Base-by-base conservation (phyloP, 257 asterid genomes). In the Mentha longifolia region DNA sequence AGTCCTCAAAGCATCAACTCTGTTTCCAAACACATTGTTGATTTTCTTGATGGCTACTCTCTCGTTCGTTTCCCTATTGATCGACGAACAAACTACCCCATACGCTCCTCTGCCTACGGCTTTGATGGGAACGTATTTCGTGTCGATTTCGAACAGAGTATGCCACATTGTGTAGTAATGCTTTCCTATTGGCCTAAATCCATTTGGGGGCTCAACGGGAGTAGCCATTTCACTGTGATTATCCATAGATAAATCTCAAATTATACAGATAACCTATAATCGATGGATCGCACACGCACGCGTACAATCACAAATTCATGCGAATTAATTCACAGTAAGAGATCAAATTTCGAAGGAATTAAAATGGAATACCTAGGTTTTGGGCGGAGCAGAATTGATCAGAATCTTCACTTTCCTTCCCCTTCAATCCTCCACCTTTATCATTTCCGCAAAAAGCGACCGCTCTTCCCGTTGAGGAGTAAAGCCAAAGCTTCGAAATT, bases 81-180 rank as follows among this genome's bases (percentile, higher is more conserved):
- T 41, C 25, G 86, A 78, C 6, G 86, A 81, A 35, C 83, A 81
- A n/a, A 81, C 86, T 2, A 81, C 79, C 19, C 83, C 86, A 20
- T 81, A 81, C 1, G 83, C 79, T 4, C 86, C 86, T 25, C 81
- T 78, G 30, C 86, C 86, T 37, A 81, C 60, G 28, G 81, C 77
- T 78, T 69, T 81, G 50, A 81, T 76, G 42, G 86, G 81, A 6
- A 81, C 20, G 13, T 81, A 81, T 7, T 78, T 81, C 0, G 61
- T 13, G 74, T 81, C 86, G 41, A 81, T 59, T 58, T 81, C 83
- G 25, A 81, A 78, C 71, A 81, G 13, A 7, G 79, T 73, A 25
- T 72, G 83, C 81, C 86, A 81, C 77, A 78, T 78, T 59, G 75
- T 63, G 43, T 67, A 81, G 30, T 68, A 75, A 58, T 75, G 83